Evolutionary conservation across 169 alveolate genomes (phyloP), one percentile per base, ranked within the genome.

Genomic region (Toxoplasma gondii): DNA sequence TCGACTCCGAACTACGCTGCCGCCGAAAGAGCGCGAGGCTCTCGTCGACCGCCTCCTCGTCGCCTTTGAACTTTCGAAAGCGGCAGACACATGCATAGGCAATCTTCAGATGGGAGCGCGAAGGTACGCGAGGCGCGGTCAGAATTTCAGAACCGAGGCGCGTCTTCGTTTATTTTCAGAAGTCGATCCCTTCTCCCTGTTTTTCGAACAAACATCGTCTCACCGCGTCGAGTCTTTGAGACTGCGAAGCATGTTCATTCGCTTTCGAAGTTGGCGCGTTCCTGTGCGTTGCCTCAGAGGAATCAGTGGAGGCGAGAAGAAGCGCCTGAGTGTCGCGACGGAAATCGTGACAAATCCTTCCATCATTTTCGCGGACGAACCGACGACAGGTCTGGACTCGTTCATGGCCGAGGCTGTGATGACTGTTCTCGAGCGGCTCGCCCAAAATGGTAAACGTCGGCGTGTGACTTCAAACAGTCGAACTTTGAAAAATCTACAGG

Each of bases 291-390:
- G 4, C 22, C 31, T 5, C 88, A 96, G 97, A 94, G 98, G 98
- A 34, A 93, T 97, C 80, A 96, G 98, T n/a, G 98, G 98, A 41
- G 98, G 98, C 34, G 98, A 97, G 93, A 96, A 96, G 93, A 96
- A 97, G 92, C 96, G 98, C 82, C 92, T 96, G 82, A 95, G 96
- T 41, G 93, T 97, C 69, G 98, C 98, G 27, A 95, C 97, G 49
- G 98, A 96, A 88, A 86, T 97, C 84, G 88, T 97, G 83, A 96
- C 97, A 19, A 95, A 95, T 80, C 98, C 98, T 67, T 88, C 96
- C 27, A 94, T 97, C 39, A 94, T 97, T 34, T 96, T 97, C 90
- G 97, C 97, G 29, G 98, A 97, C 95, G 98, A 97, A 86, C 98
- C 98, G 10, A 97, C 98, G 34, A 96, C 97, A 24, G 98, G 98